These are phyloP conservation scores for Malus fusca DNA, from an alignment of 306 rosid genomes.

Conservation along the genomic window DNA sequence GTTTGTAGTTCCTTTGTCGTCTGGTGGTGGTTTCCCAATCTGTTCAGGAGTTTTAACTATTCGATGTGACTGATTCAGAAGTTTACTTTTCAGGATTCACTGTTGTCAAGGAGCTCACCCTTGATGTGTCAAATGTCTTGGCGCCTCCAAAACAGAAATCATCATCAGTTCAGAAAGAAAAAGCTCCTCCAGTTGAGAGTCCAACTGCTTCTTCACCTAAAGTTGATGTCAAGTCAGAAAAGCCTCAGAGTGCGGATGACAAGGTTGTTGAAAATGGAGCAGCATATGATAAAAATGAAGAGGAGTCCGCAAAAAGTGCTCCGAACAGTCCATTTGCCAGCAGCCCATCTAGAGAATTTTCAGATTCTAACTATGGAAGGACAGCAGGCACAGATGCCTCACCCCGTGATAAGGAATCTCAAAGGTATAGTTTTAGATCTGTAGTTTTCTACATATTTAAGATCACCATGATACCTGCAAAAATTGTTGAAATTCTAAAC, in stretches of 20 bases:
- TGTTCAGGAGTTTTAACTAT: neutral
- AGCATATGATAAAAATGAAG: constrained; percentile 48
- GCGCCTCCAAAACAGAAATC: constrained; percentile 71
- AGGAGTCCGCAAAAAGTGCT: constrained; percentile 54
- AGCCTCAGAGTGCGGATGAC: constrained; percentile 41
- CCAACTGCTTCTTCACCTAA: constrained; percentile 46
- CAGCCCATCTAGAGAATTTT: constrained; percentile 59
- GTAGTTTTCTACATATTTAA: constrained; percentile 8
- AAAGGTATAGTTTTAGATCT: constrained; percentile 46
- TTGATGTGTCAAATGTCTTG: constrained; percentile 64
- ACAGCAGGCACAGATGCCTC: constrained; percentile 50
- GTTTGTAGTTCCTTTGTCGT: neutral
- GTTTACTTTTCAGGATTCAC: constrained; percentile 52
- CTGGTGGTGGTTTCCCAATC: neutral
- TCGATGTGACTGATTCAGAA: constrained; percentile 9
- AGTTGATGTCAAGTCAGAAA: constrained; percentile 47
- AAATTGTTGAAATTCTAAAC: neutral
- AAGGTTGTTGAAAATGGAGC: constrained; percentile 66
- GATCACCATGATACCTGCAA: neutral
- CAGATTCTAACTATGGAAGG: constrained; percentile 51
- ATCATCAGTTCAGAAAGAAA: constrained; percentile 19
- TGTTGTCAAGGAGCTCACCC: constrained; percentile 81
- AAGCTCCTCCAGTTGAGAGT: constrained; percentile 35
- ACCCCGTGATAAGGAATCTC: constrained; percentile 54
- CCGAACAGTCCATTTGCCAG: constrained; percentile 69